phyloP scores from a whole-genome alignment of 768 basidiomycete species.

The Trametes cubensis region DNA sequence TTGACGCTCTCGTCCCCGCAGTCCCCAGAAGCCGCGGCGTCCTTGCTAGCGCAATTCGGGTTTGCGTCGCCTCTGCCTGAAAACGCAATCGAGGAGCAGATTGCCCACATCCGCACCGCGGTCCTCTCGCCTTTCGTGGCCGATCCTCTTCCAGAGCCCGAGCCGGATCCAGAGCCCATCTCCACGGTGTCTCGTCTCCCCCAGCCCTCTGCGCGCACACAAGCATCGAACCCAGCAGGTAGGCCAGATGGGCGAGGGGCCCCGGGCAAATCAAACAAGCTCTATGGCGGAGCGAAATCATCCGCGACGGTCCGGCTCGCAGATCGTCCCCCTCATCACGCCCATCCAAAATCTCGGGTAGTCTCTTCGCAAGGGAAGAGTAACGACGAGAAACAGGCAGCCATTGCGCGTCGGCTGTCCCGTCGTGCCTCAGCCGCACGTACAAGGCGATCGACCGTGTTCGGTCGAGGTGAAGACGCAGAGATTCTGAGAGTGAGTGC shows the following conservation, averaged over 20 bases:
- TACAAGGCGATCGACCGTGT: slow-evolving; percentile 23
- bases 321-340: not conserved
- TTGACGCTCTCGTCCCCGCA: not conserved
- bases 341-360: not conserved
- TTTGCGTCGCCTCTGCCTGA: slow-evolving; percentile 2
- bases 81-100: slow-evolving; percentile 19
- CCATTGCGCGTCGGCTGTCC: slow-evolving; percentile 15
- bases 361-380: not conserved
- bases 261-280: not conserved
- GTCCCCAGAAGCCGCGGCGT: slow-evolving; percentile 5
- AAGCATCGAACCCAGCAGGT: not conserved
- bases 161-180: slow-evolving; percentile 4
- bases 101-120: slow-evolving; percentile 21
- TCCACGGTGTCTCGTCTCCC: slow-evolving; percentile 2
- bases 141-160: slow-evolving; percentile 1
- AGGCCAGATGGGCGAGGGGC: not conserved
- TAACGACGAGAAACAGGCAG: not conserved
- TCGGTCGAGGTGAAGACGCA: slow-evolving; percentile 24
- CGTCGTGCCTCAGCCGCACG: slow-evolving; percentile 24
- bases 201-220: not conserved
- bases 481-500: slow-evolving; percentile 17
- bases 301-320: not conserved
- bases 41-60: not conserved
- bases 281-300: not conserved
- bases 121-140: slow-evolving; percentile 19